Percentiles rank a stretch among this genome's conserved stretches.
These are phyloP conservation scores for Phaeosphaeria sp. DNA, from an alignment of 2,329 filamentous ascomycete species.

Conservation along the genomic window DNA sequence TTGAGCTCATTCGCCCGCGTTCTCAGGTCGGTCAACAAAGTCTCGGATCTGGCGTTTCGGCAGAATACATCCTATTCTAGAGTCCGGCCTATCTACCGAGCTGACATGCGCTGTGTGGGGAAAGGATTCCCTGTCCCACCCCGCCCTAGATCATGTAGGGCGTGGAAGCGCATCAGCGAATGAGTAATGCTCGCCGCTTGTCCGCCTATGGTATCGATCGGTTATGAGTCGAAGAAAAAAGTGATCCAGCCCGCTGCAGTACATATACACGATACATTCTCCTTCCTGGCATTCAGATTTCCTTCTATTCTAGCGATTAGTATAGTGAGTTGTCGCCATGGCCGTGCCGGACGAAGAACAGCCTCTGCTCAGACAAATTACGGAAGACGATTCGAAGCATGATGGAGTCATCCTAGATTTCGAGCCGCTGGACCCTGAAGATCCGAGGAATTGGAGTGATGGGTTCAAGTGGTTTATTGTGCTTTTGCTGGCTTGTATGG, in stretches of 20 bases:
- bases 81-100: not conserved
- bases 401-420: conserved; percentile 36
- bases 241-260: not conserved
- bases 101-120: not conserved
- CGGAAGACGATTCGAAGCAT: conserved; percentile 23
- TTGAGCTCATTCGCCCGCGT: not conserved
- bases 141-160: conserved; percentile 1
- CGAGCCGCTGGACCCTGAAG: conserved; percentile 35
- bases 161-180: not conserved
- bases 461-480: conserved; percentile 43
- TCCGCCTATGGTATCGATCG: not conserved
- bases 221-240: conserved; percentile 2
- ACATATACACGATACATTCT: not conserved
- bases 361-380: conserved; percentile 32
- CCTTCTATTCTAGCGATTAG: too few relatives aligned
- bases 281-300: not conserved
- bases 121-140: not conserved
- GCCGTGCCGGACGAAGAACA: conserved; percentile 36
- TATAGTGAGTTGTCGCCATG: conserved; percentile 9
- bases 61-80: not conserved
- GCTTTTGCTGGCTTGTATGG: conserved; percentile 40
- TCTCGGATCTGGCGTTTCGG: not conserved
- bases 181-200: not conserved
- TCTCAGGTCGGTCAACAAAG: not conserved
- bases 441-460: conserved; percentile 40